Base-by-base conservation (phyloP, 768 basidiomycete genomes). In the Asterophora parasitica region DNA sequence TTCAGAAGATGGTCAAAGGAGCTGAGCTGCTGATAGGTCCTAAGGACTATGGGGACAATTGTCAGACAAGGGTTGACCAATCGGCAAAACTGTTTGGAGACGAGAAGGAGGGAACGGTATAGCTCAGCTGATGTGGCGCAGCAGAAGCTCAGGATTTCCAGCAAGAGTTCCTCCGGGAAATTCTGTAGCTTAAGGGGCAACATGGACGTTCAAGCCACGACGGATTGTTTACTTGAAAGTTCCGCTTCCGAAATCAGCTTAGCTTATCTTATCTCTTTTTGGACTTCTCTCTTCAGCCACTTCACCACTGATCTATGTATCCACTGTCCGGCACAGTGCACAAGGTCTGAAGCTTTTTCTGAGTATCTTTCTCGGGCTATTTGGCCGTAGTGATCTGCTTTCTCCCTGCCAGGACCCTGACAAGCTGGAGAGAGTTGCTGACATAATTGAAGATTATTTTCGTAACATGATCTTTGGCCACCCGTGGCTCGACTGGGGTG, bases 31-130 rank as follows among this genome's bases (percentile, higher is more conserved):
- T 33, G 31, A 10, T 41, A 31, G 3, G 28, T 47, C 7, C 46
- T 28, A 4, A 57, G 50, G 17, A 49, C 50, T 26, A 57, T 39
- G 2, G 56, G 56, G 30, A 57, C 56, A 1, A 47, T 47, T 20
- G 34, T 44, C 26, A 57, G 20, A 42, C 56, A 57, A 19, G 34
- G 13, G 9, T 51, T 46, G 16, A 37, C 50, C 4, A 49, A 19
- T 4, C 33, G 15, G 32, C 54, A 26, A 10, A 57, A 41, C 6
- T 42, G 17, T 20, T 51, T 53, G n/a, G 53, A 57, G 7, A 57
- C 50, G 34, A 57, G 41, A 7, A 57, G 50, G 28, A 57, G 53
- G 47, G 53, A 49, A 15, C 50, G 31, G 27, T 54, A 57, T 6
- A 44, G 41, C n/a, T 23, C 26, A 9, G 44, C 46, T 11, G 50